Evolutionary conservation across 371 early-diverging fungal genomes (phyloP).

Genomic region (Mucor mucedo): DNA sequence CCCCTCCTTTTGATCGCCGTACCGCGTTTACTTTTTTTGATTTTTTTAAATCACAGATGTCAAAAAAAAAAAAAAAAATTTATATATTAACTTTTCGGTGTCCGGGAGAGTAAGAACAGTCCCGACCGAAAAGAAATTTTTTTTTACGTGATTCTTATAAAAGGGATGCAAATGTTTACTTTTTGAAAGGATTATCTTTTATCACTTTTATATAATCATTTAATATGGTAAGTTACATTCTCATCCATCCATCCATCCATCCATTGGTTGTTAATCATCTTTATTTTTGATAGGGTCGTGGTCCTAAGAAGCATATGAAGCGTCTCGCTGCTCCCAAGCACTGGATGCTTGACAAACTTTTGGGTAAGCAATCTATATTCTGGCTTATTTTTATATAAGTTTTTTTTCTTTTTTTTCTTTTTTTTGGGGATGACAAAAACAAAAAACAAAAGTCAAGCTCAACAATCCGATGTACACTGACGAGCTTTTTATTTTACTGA

Average conservation of each 20-base stretch:
- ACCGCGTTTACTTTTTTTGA: too few relatives aligned
- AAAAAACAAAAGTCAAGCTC: conserved; percentile 53
- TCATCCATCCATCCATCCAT: conserved; percentile 26
- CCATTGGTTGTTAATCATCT: neutral
- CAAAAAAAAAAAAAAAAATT: conserved; percentile 1
- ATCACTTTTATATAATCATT: conserved; percentile 19
- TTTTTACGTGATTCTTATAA: conserved; percentile 2
- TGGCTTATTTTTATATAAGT: neutral
- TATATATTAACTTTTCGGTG: conserved; percentile 1
- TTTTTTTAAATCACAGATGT: too few relatives aligned
- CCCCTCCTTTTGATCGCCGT: too few relatives aligned
- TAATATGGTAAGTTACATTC: conserved; percentile 28
- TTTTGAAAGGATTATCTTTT: conserved; percentile 16
- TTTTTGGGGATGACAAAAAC: conserved; percentile 35
- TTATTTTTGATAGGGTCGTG: conserved; percentile 89
- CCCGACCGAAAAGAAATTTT: conserved; percentile 9
- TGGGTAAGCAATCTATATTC: conserved; percentile 37
- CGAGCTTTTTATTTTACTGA: conserved; percentile 37
- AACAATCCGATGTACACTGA: conserved; percentile 47
- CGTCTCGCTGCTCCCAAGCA: conserved; percentile 99
- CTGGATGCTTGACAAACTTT: conserved; percentile 99
- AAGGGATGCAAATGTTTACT: neutral
- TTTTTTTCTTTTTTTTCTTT: neutral
- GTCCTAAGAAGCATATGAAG: conserved; percentile 99
- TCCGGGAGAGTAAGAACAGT: conserved; percentile 3